Evolutionary conservation across 305 asterid species (phyloP), one percentile per base, ranked within the genome.

Genomic region (Plantago coronopus): DNA sequence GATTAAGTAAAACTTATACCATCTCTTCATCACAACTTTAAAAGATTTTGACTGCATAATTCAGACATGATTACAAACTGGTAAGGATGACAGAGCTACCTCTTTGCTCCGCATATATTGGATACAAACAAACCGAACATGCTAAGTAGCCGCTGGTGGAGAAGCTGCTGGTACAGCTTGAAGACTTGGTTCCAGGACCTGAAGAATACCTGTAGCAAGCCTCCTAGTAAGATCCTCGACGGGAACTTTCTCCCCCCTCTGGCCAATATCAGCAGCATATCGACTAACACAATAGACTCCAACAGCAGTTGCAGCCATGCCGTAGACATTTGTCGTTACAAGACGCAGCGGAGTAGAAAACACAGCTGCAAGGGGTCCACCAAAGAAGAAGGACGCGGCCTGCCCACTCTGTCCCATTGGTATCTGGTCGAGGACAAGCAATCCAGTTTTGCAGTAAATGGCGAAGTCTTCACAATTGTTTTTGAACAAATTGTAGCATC

Each of bases 401-500:
- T 90, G 97, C 20, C 96, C 95, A 16, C 97, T 90, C 46, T 78
- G 96, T 34, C 97, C 94, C 89, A 82, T 76, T 17, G 87, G 57
- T 14, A 69, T 79, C 19, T 85, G 81, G 61, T 87, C 83, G 66
- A 80, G 50, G 40, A 85, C 86, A 15, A 87, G 94, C 73, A 90
- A 59, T 17, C 96, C 97, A 0, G 97, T 90, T 75, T 88, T 90
- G 83, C 96, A 90, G 71, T 90, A 90, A 31, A 90, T 85, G 1
- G 96, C 82, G 15, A 90, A 90, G 74, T 90, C 97, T 59, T 90
- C 97, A 22, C 97, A 90, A 62, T 87, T 90, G 68, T 85, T 90
- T 75, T 87, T 90, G 60, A 85, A 87, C 22, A 87, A 80, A 15
- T 88, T 82, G 46, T 90, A 90, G 78, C 87, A 75, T 29, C 96